These are phyloP conservation scores for Cunninghamia lanceolata DNA, from an alignment of 75 land plant species.

Conservation along the genomic window DNA sequence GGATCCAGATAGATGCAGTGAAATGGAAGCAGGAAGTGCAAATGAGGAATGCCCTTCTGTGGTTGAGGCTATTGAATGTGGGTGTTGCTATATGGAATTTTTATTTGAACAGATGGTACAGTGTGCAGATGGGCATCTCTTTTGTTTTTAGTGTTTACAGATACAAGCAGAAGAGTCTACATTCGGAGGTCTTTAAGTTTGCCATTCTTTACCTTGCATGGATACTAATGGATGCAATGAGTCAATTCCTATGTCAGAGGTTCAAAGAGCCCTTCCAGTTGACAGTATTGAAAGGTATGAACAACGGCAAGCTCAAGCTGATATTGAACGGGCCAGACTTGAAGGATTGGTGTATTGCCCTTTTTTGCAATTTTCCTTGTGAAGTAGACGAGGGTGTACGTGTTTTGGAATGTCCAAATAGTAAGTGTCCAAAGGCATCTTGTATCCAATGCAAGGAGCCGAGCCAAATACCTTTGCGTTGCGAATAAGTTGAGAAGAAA, in stretches of 20 bases:
- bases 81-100: conserved; percentile 32
- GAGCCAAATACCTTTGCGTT: no score
- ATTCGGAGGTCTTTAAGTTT: conserved; percentile 27
- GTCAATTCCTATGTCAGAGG: conserved; percentile 39
- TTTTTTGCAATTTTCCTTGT: no score
- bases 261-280: conserved; percentile 31
- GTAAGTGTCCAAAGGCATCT: no score
- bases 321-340: conserved; percentile 31
- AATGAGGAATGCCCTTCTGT: background rate
- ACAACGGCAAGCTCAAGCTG: conserved; percentile 36
- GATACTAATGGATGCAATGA: conserved; percentile 35
- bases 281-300: conserved; percentile 33
- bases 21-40: background rate
- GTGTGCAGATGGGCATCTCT: conserved; percentile 45
- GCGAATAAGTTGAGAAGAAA: no score
- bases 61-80: conserved; percentile 24
- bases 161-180: conserved; percentile 34
- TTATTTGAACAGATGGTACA: conserved; percentile 36
- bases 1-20: background rate
- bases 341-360: conserved; percentile 40
- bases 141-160: conserved; percentile 30
- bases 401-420: no score
- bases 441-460: no score
- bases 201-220: conserved; percentile 25
- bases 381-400: no score